Conservation (phyloP, 129 eudicot species). For the Arctium lappa region DNA sequence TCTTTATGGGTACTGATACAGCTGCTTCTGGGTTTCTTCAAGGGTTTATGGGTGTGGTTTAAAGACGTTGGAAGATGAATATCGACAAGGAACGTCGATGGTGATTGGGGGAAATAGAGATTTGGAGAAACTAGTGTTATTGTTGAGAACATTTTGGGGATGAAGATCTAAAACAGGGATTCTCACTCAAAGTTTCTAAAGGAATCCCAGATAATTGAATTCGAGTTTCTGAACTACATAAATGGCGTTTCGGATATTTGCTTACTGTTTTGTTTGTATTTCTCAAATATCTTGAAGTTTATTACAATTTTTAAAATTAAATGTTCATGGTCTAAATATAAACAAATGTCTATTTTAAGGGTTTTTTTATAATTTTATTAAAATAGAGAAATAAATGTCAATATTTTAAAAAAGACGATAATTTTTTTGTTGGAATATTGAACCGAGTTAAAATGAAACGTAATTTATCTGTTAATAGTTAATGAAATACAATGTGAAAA, state of each 20-base stretch:
- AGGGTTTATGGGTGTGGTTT: slow-evolving; percentile 27
- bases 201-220: slow-evolving; percentile 8
- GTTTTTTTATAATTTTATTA: too few relatives aligned
- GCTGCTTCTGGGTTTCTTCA: slow-evolving; percentile 8
- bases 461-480: too few relatives aligned
- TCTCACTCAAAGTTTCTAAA: slow-evolving; percentile 2
- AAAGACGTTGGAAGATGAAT: slow-evolving; percentile 19
- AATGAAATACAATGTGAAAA: too few relatives aligned
- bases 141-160: slow-evolving; percentile 30
- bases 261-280: background rate
- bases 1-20: slow-evolving; percentile 6
- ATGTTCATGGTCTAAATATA: background rate
- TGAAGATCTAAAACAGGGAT: slow-evolving; percentile 7
- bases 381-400: too few relatives aligned
- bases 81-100: slow-evolving; percentile 12
- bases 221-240: background rate
- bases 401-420: too few relatives aligned
- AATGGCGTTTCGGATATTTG: background rate
- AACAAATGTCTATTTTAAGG: too few relatives aligned
- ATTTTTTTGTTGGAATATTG: too few relatives aligned
- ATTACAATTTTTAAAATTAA: background rate
- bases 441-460: too few relatives aligned
- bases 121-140: slow-evolving; percentile 16
- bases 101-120: slow-evolving; percentile 16
- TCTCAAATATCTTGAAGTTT: background rate